phyloP scores from a whole-genome alignment of 202 grass and related monocot species.

The Saccharum hybrid region DNA sequence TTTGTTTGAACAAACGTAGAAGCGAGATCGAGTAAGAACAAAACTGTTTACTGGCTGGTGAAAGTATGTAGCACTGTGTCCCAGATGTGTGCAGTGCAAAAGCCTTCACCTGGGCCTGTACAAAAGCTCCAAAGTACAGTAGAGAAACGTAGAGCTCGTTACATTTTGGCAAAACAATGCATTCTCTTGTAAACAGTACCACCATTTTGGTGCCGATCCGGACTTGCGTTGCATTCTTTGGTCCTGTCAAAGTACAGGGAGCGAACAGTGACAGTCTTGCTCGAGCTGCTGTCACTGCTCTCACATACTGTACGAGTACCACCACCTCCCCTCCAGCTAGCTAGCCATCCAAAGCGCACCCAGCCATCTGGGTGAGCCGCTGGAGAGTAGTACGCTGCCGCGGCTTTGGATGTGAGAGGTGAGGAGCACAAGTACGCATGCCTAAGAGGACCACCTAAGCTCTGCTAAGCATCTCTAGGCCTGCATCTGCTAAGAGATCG shows the following conservation, averaged over 20 bases:
- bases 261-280: constrained; percentile 14
- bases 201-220: constrained; percentile 17
- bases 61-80: neutral
- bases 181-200: neutral
- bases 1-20: neutral
- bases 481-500: constrained; percentile 50
- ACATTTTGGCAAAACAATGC: neutral
- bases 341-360: neutral
- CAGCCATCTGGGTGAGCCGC: neutral
- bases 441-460: constrained; percentile 36
- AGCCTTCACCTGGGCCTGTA: constrained; percentile 23
- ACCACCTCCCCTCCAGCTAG: neutral
- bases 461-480: constrained; percentile 54
- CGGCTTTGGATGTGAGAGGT: constrained; percentile 44
- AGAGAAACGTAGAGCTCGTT: neutral
- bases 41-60: neutral
- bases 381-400: constrained; percentile 18
- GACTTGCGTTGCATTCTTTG: constrained; percentile 3
- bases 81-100: neutral
- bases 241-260: constrained; percentile 33
- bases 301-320: neutral
- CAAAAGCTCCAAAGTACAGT: constrained; percentile 20
- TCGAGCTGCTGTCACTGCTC: neutral
- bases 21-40: neutral
- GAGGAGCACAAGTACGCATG: constrained; percentile 46